These are phyloP conservation scores for Xanthoparmelia taractica DNA, from an alignment of 495 filamentous ascomycete species.

Conservation along the genomic window DNA sequence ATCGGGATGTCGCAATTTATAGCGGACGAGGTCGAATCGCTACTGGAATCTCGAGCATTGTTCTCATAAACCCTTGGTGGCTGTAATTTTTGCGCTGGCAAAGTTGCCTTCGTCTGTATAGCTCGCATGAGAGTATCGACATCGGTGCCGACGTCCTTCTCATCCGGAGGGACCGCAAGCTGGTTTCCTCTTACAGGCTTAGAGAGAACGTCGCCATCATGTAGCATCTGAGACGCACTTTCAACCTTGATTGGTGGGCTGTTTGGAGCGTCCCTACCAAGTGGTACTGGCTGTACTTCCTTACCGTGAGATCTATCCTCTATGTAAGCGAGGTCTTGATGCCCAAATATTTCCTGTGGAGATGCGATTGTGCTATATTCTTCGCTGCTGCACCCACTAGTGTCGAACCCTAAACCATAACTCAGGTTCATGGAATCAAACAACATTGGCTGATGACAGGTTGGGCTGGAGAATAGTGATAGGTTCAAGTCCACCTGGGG, in stretches of 20 bases:
- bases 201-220: not conserved
- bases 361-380: conserved; percentile 7
- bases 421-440: conserved; percentile 14
- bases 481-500: conserved; percentile 7
- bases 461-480: conserved; percentile 3
- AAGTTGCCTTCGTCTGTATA: conserved; percentile 64
- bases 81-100: conserved; percentile 33
- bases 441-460: not conserved
- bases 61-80: conserved; percentile 25
- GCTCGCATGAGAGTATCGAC: conserved; percentile 89
- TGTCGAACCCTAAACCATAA: conserved; percentile 14
- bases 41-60: conserved; percentile 20
- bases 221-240: not conserved
- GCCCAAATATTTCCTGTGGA: conserved; percentile 22
- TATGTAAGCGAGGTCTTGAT: conserved; percentile 8
- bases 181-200: not conserved
- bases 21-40: conserved; percentile 21
- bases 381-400: conserved; percentile 5
- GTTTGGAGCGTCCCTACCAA: not conserved
- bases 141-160: conserved; percentile 49
- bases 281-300: not conserved
- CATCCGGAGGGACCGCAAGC: not conserved
- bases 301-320: not conserved
- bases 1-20: conserved; percentile 27
- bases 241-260: conserved; percentile 16